Base-by-base conservation (phyloP, 2,329 filamentous ascomycete species). In the Raffaelea ambrosiae region DNA sequence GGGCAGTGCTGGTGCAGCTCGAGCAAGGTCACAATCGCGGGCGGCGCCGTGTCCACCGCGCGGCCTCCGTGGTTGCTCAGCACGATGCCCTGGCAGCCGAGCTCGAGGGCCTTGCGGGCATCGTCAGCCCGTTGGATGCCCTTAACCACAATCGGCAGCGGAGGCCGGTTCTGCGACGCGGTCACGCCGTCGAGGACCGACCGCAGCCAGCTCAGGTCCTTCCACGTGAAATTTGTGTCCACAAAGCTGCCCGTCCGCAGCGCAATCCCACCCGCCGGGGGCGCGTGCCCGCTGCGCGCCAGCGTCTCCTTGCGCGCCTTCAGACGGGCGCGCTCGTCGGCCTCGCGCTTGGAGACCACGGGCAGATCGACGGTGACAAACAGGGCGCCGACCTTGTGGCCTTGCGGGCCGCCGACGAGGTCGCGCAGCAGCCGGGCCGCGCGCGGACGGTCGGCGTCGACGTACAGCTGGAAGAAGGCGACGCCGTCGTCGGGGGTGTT, bases 21-120 rank as follows among this genome's bases (percentile, higher is more conserved):
- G 3, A 69, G 62, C 44, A 69, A 58, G 2, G 62, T 63, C 38
- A 68, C 57, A 10, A 68, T 56, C 9, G 66, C 58, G 0, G 66
- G 66, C 53, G 58, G 65, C 49, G 53, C 73, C 59, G 61, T 72
- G 39, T 80, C 76, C 1, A 77, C 63, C 1, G 74, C 73, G 23
- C 77, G 64, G 3, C 77, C 77, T 18, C 77, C 77, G 48, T 81
- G 77, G 51, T 81, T 81, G 51, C 71, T 76, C 31, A 81, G 53
- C 49, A 78, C 59, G 42, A 81, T 74, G 1, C 76, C 76, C 49
- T 77, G 69, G 43, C 74, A 64, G 0, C 74, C 74, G 47, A 66
- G 60, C 40, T 71, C 60, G 47, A 72, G 66, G 0, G 77, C 76
- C 35, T 67, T 55, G 14, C 66, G 66, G 0, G 77, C 76, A 55